Percentiles rank a stretch among this genome's conserved stretches.
phyloP scores from a whole-genome alignment of 2,329 filamentous ascomycete genomes.

The Scedosporium boydii region DNA sequence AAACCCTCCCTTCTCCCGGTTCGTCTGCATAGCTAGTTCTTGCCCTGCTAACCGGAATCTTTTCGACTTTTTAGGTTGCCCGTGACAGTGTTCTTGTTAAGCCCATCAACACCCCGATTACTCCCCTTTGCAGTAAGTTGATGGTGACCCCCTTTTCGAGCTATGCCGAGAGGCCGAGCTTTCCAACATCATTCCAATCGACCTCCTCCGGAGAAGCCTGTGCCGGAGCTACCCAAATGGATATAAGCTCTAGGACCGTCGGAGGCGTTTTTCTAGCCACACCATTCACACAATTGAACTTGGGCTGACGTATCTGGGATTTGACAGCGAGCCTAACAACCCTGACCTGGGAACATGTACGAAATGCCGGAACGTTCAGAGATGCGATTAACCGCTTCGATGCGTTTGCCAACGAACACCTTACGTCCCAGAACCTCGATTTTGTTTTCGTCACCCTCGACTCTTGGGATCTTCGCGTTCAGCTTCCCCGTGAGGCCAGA shows the following conservation, averaged over 20 bases:
- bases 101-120: constrained; percentile 97
- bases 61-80: constrained; percentile 55
- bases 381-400: constrained; percentile 95
- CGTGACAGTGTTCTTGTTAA: constrained; percentile 96
- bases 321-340: constrained; percentile 82
- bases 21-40: neutral
- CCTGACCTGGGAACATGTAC: constrained; percentile 97
- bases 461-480: constrained; percentile 95
- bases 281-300: neutral
- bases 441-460: constrained; percentile 98
- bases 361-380: constrained; percentile 92
- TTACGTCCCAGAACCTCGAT: constrained; percentile 83
- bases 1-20: constrained; percentile 10
- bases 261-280: neutral
- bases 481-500: constrained; percentile 92
- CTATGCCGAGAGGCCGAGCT: neutral
- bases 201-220: neutral
- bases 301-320: constrained; percentile 4
- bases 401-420: constrained; percentile 82
- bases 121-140: constrained; percentile 92
- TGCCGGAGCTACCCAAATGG: neutral
- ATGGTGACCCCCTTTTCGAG: neutral
- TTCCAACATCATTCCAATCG: neutral
- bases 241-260: neutral
- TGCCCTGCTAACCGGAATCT: constrained; percentile 10